A percentile compares a stretch with the other conserved stretches of the same genome.
phyloP scores from a whole-genome alignment of 495 filamentous ascomycete genomes.

The Paragyromitra xinjiangensis region DNA sequence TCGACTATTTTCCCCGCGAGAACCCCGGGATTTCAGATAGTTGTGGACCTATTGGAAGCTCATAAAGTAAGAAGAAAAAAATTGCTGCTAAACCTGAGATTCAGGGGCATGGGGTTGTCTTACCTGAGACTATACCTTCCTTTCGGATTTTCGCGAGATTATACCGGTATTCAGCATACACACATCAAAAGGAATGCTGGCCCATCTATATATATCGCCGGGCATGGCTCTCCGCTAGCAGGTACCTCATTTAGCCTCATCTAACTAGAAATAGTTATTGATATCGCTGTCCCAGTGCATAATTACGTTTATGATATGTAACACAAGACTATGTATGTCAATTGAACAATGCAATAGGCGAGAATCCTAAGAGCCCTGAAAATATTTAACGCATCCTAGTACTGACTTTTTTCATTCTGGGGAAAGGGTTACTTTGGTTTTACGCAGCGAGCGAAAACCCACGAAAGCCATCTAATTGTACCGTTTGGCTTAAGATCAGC shows the following conservation, averaged over 20 bases:
- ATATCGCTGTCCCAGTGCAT: background rate
- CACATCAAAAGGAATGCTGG: background rate
- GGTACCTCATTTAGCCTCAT: background rate
- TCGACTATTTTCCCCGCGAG: background rate
- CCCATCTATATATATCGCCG: background rate
- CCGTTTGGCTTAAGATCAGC: slow-evolving; percentile 4
- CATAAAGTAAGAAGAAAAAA: background rate
- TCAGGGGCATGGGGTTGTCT: background rate
- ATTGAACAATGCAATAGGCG: background rate
- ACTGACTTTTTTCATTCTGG: background rate
- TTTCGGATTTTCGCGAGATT: background rate
- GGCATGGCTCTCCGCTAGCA: background rate
- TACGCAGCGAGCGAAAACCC: background rate
- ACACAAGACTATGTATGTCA: background rate
- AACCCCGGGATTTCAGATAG: background rate
- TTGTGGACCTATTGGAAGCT: background rate
- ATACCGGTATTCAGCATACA: background rate
- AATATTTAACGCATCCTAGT: background rate
- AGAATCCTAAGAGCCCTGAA: background rate
- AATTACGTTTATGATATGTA: background rate
- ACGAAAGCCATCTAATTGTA: background rate
- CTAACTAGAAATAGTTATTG: background rate
- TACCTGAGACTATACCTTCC: background rate
- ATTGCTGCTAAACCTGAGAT: background rate
- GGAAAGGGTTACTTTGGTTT: background rate